Evolutionary conservation across 495 filamentous ascomycete species (phyloP), one percentile per base, ranked within the genome.

Genomic region (Sporormia fimetaria): DNA sequence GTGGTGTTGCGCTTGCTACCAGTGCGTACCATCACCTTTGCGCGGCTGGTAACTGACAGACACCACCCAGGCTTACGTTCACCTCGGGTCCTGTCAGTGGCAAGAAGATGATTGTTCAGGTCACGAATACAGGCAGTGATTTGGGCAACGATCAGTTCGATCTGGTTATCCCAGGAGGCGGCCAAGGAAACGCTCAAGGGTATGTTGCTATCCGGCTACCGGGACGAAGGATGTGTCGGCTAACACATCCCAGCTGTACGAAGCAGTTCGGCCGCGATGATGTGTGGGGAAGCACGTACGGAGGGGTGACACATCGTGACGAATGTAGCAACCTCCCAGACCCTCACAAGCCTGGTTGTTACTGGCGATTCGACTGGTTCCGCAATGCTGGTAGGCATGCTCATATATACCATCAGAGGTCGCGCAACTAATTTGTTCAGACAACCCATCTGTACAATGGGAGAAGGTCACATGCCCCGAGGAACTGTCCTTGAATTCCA

Each of bases 1-100:
- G 3, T 79, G 74, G 75, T 80, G 77, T 63, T 80, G 77, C 56
- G 65, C 69, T 41, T 80, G 77, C 59, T 80, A 78, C 56, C 64
- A 76, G 58, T 45, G 27, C 40, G 28, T n/a, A n/a, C n/a, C n/a
- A n/a, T n/a, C n/a, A n/a, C n/a, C n/a, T n/a, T 42, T 15, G 16
- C 12, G 1, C 2, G 8, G 3, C 21, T 16, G 2, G 10, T 24
- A 11, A 2, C 4, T 11, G 2, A 33, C 6, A 9, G n/a, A 25
- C 10, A 10, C 1, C 2, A 4, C 6, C 15, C 18, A 51, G 47
- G 20, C 31, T 46, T 12, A 38, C 48, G 5, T 47, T 47, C 32
- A 51, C 42, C 11, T 47, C 43, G 6, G 48, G 36, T 2, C 36
- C 48, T 10, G 42, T 51, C 4, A 42, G 25, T 15, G 36, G 43